A percentile compares a stretch with the other conserved stretches of the same genome.
Evolutionary conservation across 1,139 yeast genomes (phyloP).

Genomic region (Petasospora fabianii): DNA sequence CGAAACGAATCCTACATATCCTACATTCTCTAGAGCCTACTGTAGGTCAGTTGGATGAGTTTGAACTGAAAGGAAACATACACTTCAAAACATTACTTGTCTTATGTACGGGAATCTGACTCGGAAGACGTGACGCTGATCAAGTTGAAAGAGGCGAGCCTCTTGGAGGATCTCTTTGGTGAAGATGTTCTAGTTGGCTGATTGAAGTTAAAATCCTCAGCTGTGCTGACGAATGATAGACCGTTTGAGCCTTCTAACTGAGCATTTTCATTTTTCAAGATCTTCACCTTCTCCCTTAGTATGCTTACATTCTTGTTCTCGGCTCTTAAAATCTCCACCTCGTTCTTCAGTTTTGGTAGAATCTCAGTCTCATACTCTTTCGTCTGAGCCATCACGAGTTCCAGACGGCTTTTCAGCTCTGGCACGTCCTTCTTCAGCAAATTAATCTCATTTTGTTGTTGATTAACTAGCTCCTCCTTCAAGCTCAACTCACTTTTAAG

Average conservation of each 20-base stretch:
- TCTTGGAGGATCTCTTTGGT: conserved; percentile 6
- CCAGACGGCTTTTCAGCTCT: conserved; percentile 36
- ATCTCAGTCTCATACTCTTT: conserved; percentile 37
- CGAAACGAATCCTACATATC: background rate
- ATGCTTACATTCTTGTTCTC: conserved; percentile 20
- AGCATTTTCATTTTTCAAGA: conserved; percentile 28
- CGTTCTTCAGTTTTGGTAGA: conserved; percentile 25
- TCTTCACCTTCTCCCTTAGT: conserved; percentile 26
- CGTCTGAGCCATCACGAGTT: conserved; percentile 39
- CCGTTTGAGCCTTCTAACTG: conserved; percentile 13
- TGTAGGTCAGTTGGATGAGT: too few relatives aligned
- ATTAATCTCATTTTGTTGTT: conserved; percentile 28
- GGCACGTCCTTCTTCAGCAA: conserved; percentile 27
- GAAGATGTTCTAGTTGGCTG: conserved; percentile 1
- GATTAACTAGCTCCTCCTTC: conserved; percentile 46
- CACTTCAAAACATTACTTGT: too few relatives aligned
- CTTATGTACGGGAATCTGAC: too few relatives aligned
- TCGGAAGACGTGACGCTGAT: conserved; percentile 13
- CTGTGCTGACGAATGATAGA: conserved; percentile 5
- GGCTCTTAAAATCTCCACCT: too few relatives aligned
- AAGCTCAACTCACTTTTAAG: conserved; percentile 43
- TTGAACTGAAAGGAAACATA: too few relatives aligned
- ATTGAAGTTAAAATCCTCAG: background rate
- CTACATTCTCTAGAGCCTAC: too few relatives aligned
- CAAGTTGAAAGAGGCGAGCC: conserved; percentile 15